Evolutionary conservation across 2,329 filamentous ascomycete species (phyloP), one percentile per base, ranked within the genome.

Genomic region (Phialophora chinensis): DNA sequence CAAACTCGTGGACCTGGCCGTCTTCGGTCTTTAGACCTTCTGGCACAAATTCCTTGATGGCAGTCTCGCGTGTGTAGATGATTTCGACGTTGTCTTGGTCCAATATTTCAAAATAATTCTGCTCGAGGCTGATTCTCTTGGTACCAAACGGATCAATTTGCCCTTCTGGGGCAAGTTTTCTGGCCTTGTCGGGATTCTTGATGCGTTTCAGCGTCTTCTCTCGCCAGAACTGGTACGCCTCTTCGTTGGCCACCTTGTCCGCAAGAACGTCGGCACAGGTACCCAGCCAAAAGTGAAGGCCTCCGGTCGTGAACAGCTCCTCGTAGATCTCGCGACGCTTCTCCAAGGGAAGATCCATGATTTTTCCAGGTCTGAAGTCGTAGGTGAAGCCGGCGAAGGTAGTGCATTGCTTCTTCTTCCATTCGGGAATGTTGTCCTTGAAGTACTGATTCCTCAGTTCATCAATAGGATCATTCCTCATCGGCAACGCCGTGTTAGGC

Each of bases 401-500:
- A 4, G 64, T 59, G 33, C 3, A 12, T 8, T 44, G 54, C 17
- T 47, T 50, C 25, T 20, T 50, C 20, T 27, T 20, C 47, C 47
- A 50, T 23, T 50, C 47, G 4, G 47, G 47, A 12, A 50, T 23
- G 11, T 50, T 20, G 6, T 57, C 31, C 23, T 53, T 53, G 72
- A 0, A 7, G 35, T 31, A 29, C 38, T 49, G 42, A 12, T 59
- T 59, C 23, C 44, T 47, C 5, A 11, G 33, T 38, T 85, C 82
- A 63, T 81, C 79, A n/a, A 62, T 27, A n/a, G 47, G 33, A 35
- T 87, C 74, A 0, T 78, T 63, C 2, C 80, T 78, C 86, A 90
- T 88, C 0, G 87, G 87, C 0, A 90, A 72, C 0, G 85, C 85
- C 6, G 88, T 76, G 69, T 90, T 91, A 0, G 88, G 88, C 0